A percentile compares a stretch with the other conserved stretches of the same genome.
phyloP scores from a whole-genome alignment of 2,329 filamentous ascomycete genomes.

The Phaeosphaeriaceae sp. region DNA sequence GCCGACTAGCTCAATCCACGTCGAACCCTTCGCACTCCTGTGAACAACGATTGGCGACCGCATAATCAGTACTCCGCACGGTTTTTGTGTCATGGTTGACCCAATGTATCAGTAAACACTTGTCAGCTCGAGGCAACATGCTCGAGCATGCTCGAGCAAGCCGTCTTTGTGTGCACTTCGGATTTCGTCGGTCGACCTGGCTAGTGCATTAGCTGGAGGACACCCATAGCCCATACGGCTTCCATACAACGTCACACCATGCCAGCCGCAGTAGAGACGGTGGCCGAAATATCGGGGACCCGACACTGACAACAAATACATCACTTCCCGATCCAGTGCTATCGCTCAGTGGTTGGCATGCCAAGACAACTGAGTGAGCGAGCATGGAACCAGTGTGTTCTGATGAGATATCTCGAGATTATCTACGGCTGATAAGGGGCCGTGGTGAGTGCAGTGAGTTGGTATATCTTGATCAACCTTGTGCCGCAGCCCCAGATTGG shows the following conservation, averaged over 20 bases:
- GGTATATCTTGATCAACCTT: not conserved
- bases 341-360: not conserved
- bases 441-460: not conserved
- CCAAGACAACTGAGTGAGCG: not conserved
- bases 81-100: not conserved
- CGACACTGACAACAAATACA: not conserved
- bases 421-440: not conserved
- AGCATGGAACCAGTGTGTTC: not conserved
- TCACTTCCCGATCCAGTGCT: not conserved
- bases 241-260: not conserved
- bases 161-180: not conserved
- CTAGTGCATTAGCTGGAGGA: not conserved
- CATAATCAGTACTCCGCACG: not conserved
- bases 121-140: not conserved
- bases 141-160: not conserved
- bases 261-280: not conserved
- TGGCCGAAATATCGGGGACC: not conserved
- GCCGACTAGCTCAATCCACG: not conserved
- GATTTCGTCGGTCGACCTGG: not conserved
- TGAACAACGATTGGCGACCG: not conserved
- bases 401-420: not conserved
- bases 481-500: not conserved
- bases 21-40: not conserved
- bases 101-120: not conserved
- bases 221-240: not conserved